A percentile compares a stretch with the other conserved stretches of the same genome.
Evolutionary conservation across 768 basidiomycete species (phyloP).

Genomic region (Pholiota conissans): DNA sequence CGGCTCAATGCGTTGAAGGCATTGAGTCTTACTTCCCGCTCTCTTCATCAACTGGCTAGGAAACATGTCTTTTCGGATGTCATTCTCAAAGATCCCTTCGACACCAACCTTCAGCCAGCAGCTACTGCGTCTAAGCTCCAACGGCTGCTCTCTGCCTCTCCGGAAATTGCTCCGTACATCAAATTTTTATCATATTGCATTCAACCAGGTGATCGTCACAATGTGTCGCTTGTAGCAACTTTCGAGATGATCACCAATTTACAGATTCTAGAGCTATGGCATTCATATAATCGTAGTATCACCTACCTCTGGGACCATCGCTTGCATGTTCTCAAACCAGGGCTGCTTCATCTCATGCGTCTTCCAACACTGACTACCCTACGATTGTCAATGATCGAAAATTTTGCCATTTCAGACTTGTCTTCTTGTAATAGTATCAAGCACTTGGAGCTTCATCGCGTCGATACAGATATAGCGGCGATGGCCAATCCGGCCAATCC

Average conservation of each 20-base stretch:
- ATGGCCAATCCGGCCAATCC: too few species aligned
- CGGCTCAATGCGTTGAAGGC: too few species aligned
- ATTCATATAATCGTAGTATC: too few species aligned
- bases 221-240: background rate
- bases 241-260: background rate
- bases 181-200: background rate
- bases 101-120: too few species aligned
- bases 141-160: background rate
- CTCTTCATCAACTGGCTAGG: too few species aligned
- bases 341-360: constrained; percentile 7
- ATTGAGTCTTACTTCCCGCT: too few species aligned
- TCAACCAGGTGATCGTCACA: background rate
- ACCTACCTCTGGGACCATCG: too few species aligned
- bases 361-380: constrained; percentile 9
- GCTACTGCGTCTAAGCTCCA: background rate
- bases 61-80: too few species aligned
- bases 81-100: too few species aligned
- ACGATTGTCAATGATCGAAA: background rate
- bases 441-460: too few species aligned
- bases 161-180: constrained; percentile 7
- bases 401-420: constrained; percentile 5
- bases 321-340: background rate
- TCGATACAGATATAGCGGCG: too few species aligned
- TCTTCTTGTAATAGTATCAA: constrained; percentile 1
- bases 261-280: background rate